These are phyloP conservation scores for Syzygium jambos DNA, from an alignment of 345 rosid genomes.

Conservation along the genomic window DNA sequence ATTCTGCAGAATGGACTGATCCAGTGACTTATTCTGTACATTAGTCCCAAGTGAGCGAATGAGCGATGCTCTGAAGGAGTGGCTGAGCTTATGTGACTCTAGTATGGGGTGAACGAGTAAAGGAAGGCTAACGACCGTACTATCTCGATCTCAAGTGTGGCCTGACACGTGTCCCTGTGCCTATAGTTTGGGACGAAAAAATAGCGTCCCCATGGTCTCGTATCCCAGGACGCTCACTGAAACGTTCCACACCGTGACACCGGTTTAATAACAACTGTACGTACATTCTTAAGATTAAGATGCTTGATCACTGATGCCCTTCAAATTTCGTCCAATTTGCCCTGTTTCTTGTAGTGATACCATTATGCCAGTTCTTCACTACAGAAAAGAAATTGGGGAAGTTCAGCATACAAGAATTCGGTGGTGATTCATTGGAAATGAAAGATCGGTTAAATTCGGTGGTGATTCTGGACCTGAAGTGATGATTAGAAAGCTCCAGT, in stretches of 20 bases:
- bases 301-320: neutral
- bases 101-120: neutral
- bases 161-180: neutral
- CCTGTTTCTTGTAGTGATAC: neutral
- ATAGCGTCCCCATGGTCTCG: neutral
- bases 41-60: too few species aligned
- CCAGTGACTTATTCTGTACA: too few species aligned
- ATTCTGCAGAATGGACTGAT: too few species aligned
- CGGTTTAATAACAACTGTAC: neutral
- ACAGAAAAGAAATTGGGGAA: neutral
- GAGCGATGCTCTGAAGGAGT: too few species aligned
- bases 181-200: accelerated
- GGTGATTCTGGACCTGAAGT: neutral
- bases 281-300: neutral
- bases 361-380: neutral
- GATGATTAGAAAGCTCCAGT: neutral
- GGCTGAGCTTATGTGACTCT: neutral
- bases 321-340: neutral
- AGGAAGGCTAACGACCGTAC: neutral
- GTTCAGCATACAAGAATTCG: neutral
- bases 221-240: neutral
- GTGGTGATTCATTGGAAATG: neutral
- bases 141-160: too few species aligned
- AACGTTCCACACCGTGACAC: neutral
- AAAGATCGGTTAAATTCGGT: neutral